A percentile compares a stretch with the other conserved stretches of the same genome.
Conservation (phyloP, 83 land plant species). For the Larix sibirica region DNA sequence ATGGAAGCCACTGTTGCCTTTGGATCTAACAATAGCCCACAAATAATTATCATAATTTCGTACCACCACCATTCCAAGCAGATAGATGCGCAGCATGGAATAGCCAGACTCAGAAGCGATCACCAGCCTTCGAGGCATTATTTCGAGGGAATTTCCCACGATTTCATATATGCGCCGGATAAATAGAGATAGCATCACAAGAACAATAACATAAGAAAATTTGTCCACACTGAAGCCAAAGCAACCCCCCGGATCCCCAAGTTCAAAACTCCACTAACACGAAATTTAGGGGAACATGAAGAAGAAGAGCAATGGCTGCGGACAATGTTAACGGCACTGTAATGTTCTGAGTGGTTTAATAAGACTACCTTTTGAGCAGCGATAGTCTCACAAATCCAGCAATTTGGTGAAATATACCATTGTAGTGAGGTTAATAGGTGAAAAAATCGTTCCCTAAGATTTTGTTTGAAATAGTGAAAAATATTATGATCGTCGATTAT, state of each 20-base stretch:
- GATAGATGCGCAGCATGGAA: slow-evolving; percentile 40
- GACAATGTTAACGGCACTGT: slow-evolving; percentile 39
- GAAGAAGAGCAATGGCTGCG: slow-evolving; percentile 25
- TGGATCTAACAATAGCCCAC: no score
- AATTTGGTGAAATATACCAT: no score
- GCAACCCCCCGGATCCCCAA: no score
- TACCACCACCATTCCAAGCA: slow-evolving; percentile 66
- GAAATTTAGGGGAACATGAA: slow-evolving; percentile 31
- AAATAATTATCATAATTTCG: slow-evolving; percentile 29
- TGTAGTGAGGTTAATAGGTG: no score
- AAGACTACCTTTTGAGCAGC: no score
- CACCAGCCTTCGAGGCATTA: slow-evolving; percentile 30
- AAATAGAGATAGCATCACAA: slow-evolving; percentile 18
- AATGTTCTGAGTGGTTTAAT: slow-evolving; percentile 34
- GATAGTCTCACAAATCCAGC: no score
- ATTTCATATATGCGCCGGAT: slow-evolving; percentile 28
- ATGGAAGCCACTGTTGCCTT: slow-evolving; percentile 33
- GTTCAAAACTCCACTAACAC: no score
- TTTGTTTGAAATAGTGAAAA: no score
- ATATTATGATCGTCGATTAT: no score
- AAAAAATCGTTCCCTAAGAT: no score
- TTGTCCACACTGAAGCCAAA: no score
- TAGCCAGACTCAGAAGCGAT: slow-evolving; percentile 22
- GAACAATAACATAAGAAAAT: not conserved
- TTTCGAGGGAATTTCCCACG: slow-evolving; percentile 13